Conservation (phyloP, 1,284 basidiomycete genomes). For the Lentinula novae-zelandiae region DNA sequence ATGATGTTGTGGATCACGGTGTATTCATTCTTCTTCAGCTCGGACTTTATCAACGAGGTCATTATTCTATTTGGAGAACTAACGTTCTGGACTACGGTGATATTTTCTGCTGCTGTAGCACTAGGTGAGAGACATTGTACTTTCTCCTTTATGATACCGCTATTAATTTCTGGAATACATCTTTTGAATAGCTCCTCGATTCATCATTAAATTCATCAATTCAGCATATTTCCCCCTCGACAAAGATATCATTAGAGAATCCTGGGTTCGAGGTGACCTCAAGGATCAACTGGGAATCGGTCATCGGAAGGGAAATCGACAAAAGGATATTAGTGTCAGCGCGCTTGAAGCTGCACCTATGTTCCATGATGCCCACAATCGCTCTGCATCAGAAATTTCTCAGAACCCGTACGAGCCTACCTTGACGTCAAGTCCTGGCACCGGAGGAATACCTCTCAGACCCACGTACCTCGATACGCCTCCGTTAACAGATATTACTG, state of each 20-base stretch:
- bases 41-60: slow-evolving; percentile 73
- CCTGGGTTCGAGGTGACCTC: slow-evolving; percentile 83
- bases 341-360: slow-evolving; percentile 61
- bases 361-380: slow-evolving; percentile 58
- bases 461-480: slow-evolving; percentile 33
- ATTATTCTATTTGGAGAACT: slow-evolving; percentile 72
- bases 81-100: slow-evolving; percentile 79
- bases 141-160: slow-evolving; percentile 13
- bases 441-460: slow-evolving; percentile 17
- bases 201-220: slow-evolving; percentile 66
- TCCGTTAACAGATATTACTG: slow-evolving; percentile 25
- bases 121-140: slow-evolving; percentile 49
- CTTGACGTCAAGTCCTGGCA: slow-evolving; percentile 29
- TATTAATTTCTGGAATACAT: not conserved
- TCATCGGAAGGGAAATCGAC: slow-evolving; percentile 49
- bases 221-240: slow-evolving; percentile 71
- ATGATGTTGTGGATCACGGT: slow-evolving; percentile 85
- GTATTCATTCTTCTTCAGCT: slow-evolving; percentile 73
- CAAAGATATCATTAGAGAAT: slow-evolving; percentile 85
- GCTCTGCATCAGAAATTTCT: slow-evolving; percentile 60
- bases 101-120: slow-evolving; percentile 66
- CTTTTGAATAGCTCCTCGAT: slow-evolving; percentile 57
- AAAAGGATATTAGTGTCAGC: slow-evolving; percentile 24
- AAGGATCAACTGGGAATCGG: slow-evolving; percentile 79
- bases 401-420: slow-evolving; percentile 43